Base-by-base conservation (phyloP, 495 filamentous ascomycete genomes). In the Penicillium argentinense region DNA sequence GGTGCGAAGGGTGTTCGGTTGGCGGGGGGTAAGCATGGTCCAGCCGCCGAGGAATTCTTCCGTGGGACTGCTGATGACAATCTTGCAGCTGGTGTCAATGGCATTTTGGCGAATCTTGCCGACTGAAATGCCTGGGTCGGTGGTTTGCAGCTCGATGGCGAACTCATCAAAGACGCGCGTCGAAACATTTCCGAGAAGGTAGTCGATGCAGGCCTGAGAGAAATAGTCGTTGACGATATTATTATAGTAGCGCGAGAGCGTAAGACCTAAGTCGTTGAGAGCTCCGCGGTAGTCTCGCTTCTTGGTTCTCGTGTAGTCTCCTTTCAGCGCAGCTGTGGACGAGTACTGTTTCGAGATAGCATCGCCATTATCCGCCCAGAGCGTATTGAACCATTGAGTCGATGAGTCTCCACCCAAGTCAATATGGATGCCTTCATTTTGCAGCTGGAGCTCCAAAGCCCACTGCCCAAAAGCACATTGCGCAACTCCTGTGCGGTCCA, bases 141-240 rank as follows among this genome's bases (percentile, higher is more conserved):
- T 82, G 39, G 80, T 87, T 76, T 89, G 91, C 75, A 98, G 84
- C 53, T 87, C 85, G 3, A 84, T 79, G 60, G 95, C 88, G 54
- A 97, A 98, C 42, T 98, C 93, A 38, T 86, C 83, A 53, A 97
- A 97, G 5, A 95, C 87, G 12, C 80, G 73, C 2, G 79, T 79
- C 0, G 86, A 86, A 13, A 93, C 89, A 49, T 91, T 91, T 18
- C 93, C 93, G 0, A 97, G 78, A n/a, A 95, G 76, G 56, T 88
- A 97, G 65, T 98, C 93, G 53, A 97, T 96, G 32, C 86, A 87
- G 1, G 89, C 86, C 63, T 98, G 93, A 8, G 89, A 88, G 64
- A 97, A 97, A 63, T 91, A 96, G 65, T 98, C 93, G 56, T 91
- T 91, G 53, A 98, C 88, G 56, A 96, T 90, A 54, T 95, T 96